These are phyloP conservation scores for Balamuthia mandrillaris DNA, from an alignment of 208 protist genomes.

Conservation along the genomic window DNA sequence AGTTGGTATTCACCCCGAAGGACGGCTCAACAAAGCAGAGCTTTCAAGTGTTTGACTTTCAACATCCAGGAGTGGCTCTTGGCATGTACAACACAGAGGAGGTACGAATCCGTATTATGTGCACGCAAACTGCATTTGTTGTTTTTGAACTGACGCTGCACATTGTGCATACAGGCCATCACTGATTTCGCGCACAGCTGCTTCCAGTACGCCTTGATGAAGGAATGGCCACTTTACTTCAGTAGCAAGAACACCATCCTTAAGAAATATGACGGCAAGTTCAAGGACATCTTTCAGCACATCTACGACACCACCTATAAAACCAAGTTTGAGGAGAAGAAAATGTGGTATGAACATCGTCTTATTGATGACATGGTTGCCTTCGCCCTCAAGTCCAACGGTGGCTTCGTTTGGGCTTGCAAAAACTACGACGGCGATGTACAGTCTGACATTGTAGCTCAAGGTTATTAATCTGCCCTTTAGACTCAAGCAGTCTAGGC, in stretches of 20 bases:
- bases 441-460: slow-evolving; percentile 94
- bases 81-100: slow-evolving; percentile 94
- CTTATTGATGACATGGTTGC: slow-evolving; percentile 97
- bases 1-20: slow-evolving; percentile 86
- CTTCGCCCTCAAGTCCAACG: slow-evolving; percentile 56
- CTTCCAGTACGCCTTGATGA: slow-evolving; percentile 89
- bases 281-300: slow-evolving; percentile 93
- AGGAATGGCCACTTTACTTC: slow-evolving; percentile 89
- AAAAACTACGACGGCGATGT: slow-evolving; percentile 99
- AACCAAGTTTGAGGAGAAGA: slow-evolving; percentile 26
- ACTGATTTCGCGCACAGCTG: slow-evolving; percentile 89
- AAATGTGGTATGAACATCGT: slow-evolving; percentile 76
- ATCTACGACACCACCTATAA: slow-evolving; percentile 77
- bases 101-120: background rate
- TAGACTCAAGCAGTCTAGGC: no score
- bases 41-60: slow-evolving; percentile 83
- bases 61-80: slow-evolving; percentile 76
- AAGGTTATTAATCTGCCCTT: no score
- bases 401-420: slow-evolving; percentile 94
- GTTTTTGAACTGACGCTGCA: no score
- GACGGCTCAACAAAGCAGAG: slow-evolving; percentile 46
- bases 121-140: no score
- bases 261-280: slow-evolving; percentile 95
- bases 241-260: slow-evolving; percentile 97
- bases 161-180: slow-evolving; percentile 79